phyloP scores from a whole-genome alignment of 2,329 filamentous ascomycete genomes.

The Epichloe sibirici region DNA sequence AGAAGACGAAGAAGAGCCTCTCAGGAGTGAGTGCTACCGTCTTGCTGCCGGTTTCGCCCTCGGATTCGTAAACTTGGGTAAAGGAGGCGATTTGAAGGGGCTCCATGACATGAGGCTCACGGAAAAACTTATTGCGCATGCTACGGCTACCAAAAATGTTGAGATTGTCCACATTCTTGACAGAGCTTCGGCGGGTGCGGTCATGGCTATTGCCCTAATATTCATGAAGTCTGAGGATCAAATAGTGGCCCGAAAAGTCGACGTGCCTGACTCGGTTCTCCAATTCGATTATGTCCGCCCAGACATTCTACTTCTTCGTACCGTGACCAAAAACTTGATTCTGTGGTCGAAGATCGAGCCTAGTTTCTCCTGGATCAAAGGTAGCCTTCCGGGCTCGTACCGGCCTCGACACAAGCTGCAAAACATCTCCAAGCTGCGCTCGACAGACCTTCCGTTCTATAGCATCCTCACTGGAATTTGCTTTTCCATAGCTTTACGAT shows the following conservation, averaged over 20 bases:
- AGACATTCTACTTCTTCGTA: conserved; percentile 82
- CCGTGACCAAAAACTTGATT: conserved; percentile 80
- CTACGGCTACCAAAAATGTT: conserved; percentile 81
- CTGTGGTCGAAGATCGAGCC: conserved; percentile 79
- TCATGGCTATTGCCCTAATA: conserved; percentile 78
- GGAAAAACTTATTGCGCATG: conserved; percentile 74
- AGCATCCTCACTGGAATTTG: conserved; percentile 85
- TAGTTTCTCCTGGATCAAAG: conserved; percentile 60
- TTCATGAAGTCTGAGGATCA: conserved; percentile 95
- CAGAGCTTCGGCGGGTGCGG: conserved; percentile 83
- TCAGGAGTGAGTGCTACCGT: conserved; percentile 92
- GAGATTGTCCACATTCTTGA: conserved; percentile 88
- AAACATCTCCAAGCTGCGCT: conserved; percentile 51
- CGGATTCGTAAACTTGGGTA: conserved; percentile 88
- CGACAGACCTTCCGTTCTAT: conserved; percentile 81
- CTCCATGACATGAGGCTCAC: conserved; percentile 89
- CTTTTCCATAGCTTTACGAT: conserved; percentile 64
- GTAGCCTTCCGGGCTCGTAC: conserved; percentile 61
- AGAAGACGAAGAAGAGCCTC: conserved; percentile 69
- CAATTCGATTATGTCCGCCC: conserved; percentile 95
- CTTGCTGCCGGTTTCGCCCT: conserved; percentile 87
- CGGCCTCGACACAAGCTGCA: conserved; percentile 48
- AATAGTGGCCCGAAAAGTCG: conserved; percentile 78
- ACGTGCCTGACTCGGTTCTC: conserved; percentile 77
- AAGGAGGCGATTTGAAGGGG: conserved; percentile 76